A percentile compares a stretch with the other conserved stretches of the same genome.
These are phyloP conservation scores for Fraxinus sp. DNA, from an alignment of 305 asterid genomes.

Conservation along the genomic window DNA sequence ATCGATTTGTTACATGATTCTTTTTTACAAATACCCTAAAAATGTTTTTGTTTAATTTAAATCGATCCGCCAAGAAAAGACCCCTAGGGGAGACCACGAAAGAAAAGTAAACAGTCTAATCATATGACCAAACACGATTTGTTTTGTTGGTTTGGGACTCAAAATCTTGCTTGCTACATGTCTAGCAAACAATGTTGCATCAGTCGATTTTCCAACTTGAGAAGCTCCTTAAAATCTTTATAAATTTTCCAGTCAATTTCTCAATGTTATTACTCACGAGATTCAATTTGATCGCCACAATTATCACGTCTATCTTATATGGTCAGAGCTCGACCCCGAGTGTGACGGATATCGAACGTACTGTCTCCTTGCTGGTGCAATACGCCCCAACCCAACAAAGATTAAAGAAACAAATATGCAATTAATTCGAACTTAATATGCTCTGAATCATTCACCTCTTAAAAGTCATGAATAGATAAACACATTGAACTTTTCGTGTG, in stretches of 20 bases:
- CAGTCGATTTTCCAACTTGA: constrained; percentile 52
- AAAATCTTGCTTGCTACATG: constrained; percentile 47
- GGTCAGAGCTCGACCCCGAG: constrained; percentile 59
- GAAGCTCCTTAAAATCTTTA: constrained; percentile 54
- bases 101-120: constrained; percentile 49
- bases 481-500: too few relatives aligned
- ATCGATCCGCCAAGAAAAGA: constrained; percentile 41
- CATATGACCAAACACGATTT: constrained; percentile 56
- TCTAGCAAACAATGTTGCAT: constrained; percentile 50
- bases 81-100: constrained; percentile 56
- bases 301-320: constrained; percentile 36
- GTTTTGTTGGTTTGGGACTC: constrained; percentile 52
- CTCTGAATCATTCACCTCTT: not conserved
- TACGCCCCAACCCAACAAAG: constrained; percentile 43
- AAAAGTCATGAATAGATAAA: not conserved
- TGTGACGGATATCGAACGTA: constrained; percentile 53
- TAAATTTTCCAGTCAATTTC: constrained; percentile 63
- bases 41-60: constrained; percentile 36
- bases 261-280: constrained; percentile 41
- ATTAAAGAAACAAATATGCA: not conserved
- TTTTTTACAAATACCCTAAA: not conserved
- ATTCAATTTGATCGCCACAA: constrained; percentile 53
- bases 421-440: not conserved
- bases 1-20: too few relatives aligned
- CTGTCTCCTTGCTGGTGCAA: constrained; percentile 63